Evolutionary conservation across 257 asterid genomes (phyloP).

Genomic region (Scutellaria baicalensis): DNA sequence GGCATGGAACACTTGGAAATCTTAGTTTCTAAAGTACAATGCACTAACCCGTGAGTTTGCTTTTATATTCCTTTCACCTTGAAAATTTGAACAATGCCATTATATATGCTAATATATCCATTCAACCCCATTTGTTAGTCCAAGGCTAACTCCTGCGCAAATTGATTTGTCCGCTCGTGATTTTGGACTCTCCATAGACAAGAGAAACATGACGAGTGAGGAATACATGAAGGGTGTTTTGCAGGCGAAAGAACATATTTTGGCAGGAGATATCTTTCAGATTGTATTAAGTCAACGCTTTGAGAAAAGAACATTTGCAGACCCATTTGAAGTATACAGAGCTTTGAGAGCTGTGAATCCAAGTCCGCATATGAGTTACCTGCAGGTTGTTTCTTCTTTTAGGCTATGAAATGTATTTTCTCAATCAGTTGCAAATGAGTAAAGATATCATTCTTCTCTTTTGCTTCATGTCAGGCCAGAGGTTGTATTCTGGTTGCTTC

Average conservation of each 20-base stretch:
- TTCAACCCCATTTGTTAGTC: slow-evolving; percentile 35
- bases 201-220: slow-evolving; percentile 61
- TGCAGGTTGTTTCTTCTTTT: slow-evolving; percentile 48
- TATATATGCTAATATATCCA: slow-evolving; percentile 5
- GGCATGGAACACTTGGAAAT: slow-evolving; percentile 58
- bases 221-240: slow-evolving; percentile 66
- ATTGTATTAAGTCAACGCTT: slow-evolving; percentile 84
- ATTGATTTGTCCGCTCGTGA: slow-evolving; percentile 39
- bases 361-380: slow-evolving; percentile 84
- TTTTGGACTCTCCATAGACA: slow-evolving; percentile 35
- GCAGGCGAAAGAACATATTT: slow-evolving; percentile 81
- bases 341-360: slow-evolving; percentile 89
- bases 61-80: not conserved
- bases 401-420: not conserved
- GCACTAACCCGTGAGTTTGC: slow-evolving; percentile 56
- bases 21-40: slow-evolving; percentile 57
- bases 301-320: slow-evolving; percentile 80
- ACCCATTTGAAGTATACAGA: slow-evolving; percentile 90
- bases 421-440: slow-evolving; percentile 2
- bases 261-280: slow-evolving; percentile 84
- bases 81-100: not conserved
- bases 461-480: slow-evolving; percentile 46
- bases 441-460: slow-evolving; percentile 1
- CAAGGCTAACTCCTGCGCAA: slow-evolving; percentile 57
- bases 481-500: slow-evolving; percentile 90